Base-by-base conservation (phyloP, 169 alveolate genomes). In the Plasmodium knowlesi region DNA sequence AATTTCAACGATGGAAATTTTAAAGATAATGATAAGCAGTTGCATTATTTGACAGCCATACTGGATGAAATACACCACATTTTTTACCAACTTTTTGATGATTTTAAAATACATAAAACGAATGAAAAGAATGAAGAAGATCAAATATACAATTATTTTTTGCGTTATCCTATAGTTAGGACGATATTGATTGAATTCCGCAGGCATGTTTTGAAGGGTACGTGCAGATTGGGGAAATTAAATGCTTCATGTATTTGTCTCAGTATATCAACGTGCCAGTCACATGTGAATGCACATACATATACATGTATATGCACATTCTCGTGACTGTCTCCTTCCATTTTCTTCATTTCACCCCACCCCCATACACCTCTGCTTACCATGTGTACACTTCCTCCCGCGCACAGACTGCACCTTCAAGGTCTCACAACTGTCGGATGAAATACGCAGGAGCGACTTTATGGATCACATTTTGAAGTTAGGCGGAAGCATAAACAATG, bases 381-480 rank as follows among this genome's bases (percentile, higher is more conserved):
- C 71, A 10, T 37, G 22, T 32, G 5, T 67, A n/a, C 5, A 32
- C 43, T 22, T 46, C 30, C 34, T 46, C 43, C 43, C 43, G 1
- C 39, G 25, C 50, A 3, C 37, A 85, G 93, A 57, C 54, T 85
- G 84, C 78, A 53, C 37, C 32, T 85, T 85, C 71, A 85, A 85
- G 73, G 70, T 85, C 32, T 74, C 86, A 25, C 79, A 54, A 74
- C 70, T 85, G 70, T 28, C 93, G 14, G 93, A 46, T 53, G 93
- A 85, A 8, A 76, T 85, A n/a, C 82, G 67, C 19, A 74, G 86
- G 67, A 85, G 93, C 85, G 93, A 85, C 34, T 85, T 74, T 70
- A 85, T 85, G 76, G 93, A 85, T 37, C 22, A 76, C 28, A 85
- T 85, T 28, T 1, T 85, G 61, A 85, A 85, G 79, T 37, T 85